phyloP scores from a whole-genome alignment of 768 basidiomycete species.

The Cubamyces lactineus region DNA sequence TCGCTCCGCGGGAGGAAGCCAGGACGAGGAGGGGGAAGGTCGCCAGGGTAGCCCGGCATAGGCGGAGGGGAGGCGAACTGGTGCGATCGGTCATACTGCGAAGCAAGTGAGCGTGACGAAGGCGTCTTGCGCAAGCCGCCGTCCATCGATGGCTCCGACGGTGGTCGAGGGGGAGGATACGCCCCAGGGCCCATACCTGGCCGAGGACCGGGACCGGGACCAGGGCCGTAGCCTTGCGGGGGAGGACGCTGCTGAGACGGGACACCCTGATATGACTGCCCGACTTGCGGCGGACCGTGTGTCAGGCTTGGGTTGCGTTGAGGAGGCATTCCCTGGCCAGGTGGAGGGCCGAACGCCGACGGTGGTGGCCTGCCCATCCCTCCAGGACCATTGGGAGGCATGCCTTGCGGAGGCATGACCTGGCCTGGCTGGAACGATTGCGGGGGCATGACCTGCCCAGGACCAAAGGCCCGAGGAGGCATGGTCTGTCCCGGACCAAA shows the following conservation, averaged over 20 bases:
- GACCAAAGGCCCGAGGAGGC: conserved; percentile 17
- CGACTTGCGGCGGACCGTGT: conserved; percentile 18
- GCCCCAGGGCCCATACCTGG: conserved; percentile 17
- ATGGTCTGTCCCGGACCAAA: conserved; percentile 1
- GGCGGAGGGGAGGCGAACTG: conserved; percentile 40
- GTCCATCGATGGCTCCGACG: conserved; percentile 34
- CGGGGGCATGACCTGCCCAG: conserved; percentile 24
- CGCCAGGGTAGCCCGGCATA: conserved; percentile 43
- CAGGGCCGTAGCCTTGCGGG: conserved; percentile 11
- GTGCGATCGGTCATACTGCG: conserved; percentile 45
- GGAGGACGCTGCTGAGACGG: conserved; percentile 10
- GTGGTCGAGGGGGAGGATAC: conserved; percentile 26
- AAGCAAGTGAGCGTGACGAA: conserved; percentile 62
- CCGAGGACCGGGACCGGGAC: conserved; percentile 9
- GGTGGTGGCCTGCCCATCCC: conserved; percentile 11
- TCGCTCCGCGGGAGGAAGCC: conserved; percentile 31
- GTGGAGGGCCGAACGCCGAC: conserved; percentile 17
- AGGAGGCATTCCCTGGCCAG: conserved; percentile 25
- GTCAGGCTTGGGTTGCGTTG: conserved; percentile 12
- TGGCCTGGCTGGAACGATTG: conserved; percentile 15
- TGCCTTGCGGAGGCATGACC: background rate
- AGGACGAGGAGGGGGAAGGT: conserved; percentile 35
- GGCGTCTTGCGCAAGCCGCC: conserved; percentile 51
- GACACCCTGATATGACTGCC: conserved; percentile 12
- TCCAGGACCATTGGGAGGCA: conserved; percentile 7